Base-by-base conservation (phyloP, 2,329 filamentous ascomycete genomes). In the Cytospora leucostoma region DNA sequence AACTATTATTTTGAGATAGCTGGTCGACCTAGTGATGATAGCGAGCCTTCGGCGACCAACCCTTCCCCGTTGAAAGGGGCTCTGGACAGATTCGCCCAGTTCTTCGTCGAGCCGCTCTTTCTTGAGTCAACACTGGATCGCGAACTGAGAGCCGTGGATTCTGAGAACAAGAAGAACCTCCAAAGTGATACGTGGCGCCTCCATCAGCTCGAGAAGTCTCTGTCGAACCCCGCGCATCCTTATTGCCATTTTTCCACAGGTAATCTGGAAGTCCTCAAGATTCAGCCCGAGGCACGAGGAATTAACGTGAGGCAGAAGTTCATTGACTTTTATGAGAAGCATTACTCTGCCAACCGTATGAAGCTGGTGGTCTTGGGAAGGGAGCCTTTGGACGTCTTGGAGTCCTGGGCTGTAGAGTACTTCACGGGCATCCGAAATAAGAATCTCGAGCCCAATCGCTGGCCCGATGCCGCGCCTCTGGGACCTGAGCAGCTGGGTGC, bases 1-100 rank as follows among this genome's bases (percentile, higher is more conserved):
- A 98, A 98, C 78, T 99, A 96, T 79, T 98, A 91, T 78, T 99
- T 99, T 74, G 95, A 99, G 72, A 88, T 98, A 63, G 92, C 91
- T 21, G 92, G 93, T 37, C 92, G 92, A 58, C 85, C 89, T 13
- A 86, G 82, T 73, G 87, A 88, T 65, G 80, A 83, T 44, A 77
- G 82, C 59, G 80, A 84, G 37, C 77, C 83, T 4, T 82, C 83
- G 10, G 82, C 82, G 67, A 72, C 77, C 69, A 85, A 87, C 67
- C 79, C 83, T 0, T 87, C 84, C 17, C 83, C 84, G 1, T 71
- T 97, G 6, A 88, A 90, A 73, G 93, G 92, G 32, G 93, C 90
- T 5, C 81, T 97, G 58, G 93, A 97, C 74, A 88, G 93, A 38
- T 97, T 97, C 75, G 90, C 93, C 13, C 93, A 97, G 74, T 97